These are phyloP conservation scores for Alternaria gansuensis DNA, from an alignment of 2,329 filamentous ascomycete genomes.

Conservation along the genomic window DNA sequence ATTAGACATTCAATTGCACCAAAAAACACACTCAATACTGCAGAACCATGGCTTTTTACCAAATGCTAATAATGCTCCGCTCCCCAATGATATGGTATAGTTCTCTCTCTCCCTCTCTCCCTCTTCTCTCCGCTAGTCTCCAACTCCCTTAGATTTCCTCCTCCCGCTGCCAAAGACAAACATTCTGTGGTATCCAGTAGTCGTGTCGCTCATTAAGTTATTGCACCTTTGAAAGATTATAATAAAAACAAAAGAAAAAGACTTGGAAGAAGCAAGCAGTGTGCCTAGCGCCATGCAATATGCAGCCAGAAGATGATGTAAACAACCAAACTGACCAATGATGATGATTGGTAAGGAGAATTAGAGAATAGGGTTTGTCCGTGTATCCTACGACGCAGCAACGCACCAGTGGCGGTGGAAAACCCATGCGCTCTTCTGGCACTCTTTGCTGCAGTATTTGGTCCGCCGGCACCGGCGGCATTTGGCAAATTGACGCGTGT, in stretches of 20 bases:
- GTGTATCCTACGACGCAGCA: slow-evolving; percentile 63
- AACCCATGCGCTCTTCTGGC: slow-evolving; percentile 98
- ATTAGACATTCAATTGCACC: slow-evolving; percentile 33
- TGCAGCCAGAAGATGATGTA: slow-evolving; percentile 49
- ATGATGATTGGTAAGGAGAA: slow-evolving; percentile 38
- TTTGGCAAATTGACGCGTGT: slow-evolving; percentile 95
- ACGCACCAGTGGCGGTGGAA: slow-evolving; percentile 99
- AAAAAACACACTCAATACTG: slow-evolving; percentile 19
- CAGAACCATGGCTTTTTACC: slow-evolving; percentile 14
- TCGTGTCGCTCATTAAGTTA: slow-evolving; percentile 54
- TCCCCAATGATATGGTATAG: slow-evolving; percentile 46
- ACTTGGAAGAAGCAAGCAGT: slow-evolving; percentile 10
- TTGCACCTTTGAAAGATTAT: slow-evolving; percentile 45
- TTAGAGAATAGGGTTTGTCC: slow-evolving; percentile 33
- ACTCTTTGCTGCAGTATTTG: slow-evolving; percentile 99
- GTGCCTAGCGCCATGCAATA: slow-evolving; percentile 54
- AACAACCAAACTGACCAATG: slow-evolving; percentile 35
- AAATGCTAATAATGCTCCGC: slow-evolving; percentile 34
- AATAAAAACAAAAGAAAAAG: slow-evolving; percentile 29
- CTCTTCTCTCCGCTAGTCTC: slow-evolving; percentile 20
- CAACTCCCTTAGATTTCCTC: slow-evolving; percentile 39
- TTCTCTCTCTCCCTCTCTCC: slow-evolving; percentile 17
- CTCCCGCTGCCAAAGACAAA: slow-evolving; percentile 29
- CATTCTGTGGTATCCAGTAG: slow-evolving; percentile 51
- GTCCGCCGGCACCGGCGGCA: slow-evolving; percentile 94